A percentile compares a stretch with the other conserved stretches of the same genome.
phyloP scores from a whole-genome alignment of 2,329 filamentous ascomycete species.

The Aspergillus carbonarius region DNA sequence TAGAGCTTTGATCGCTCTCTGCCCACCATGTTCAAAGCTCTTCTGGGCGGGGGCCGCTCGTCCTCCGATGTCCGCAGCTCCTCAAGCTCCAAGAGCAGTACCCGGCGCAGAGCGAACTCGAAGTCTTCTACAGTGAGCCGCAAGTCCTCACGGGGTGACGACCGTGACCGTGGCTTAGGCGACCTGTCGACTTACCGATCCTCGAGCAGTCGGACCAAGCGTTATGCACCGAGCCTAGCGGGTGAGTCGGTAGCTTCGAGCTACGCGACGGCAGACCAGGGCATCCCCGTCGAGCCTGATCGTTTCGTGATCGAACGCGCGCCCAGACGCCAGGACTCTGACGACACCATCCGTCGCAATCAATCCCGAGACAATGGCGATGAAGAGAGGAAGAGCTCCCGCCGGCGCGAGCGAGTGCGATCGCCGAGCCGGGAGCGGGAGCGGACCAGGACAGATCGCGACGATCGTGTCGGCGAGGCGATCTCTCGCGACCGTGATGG shows the following conservation, averaged over 20 bases:
- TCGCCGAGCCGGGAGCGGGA: constrained; percentile 30
- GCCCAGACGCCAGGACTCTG: constrained; percentile 28
- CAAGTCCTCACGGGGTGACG: constrained; percentile 48
- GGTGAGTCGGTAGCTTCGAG: constrained; percentile 35
- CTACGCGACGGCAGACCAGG: constrained; percentile 43
- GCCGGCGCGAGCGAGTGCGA: constrained; percentile 28
- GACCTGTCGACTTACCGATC: constrained; percentile 32
- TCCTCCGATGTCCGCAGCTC: constrained; percentile 36
- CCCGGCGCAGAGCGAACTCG: constrained; percentile 34
- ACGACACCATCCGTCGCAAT: constrained; percentile 24
- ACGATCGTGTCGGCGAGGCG: constrained; percentile 22
- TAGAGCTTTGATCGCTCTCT: constrained; percentile 26
- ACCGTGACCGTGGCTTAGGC: constrained; percentile 44
- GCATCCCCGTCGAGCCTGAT: constrained; percentile 27
- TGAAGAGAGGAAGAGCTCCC: constrained; percentile 16
- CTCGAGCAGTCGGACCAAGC: constrained; percentile 25
- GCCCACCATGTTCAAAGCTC: constrained; percentile 41
- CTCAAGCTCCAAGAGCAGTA: constrained; percentile 31
- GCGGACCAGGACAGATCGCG: constrained; percentile 22
- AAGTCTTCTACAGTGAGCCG: constrained; percentile 36
- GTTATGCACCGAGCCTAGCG: constrained; percentile 27
- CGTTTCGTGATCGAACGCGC: constrained; percentile 31
- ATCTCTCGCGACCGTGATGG: constrained; percentile 15
- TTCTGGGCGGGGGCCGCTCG: constrained; percentile 38
- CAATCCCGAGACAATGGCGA: constrained; percentile 19